These are phyloP conservation scores for Helotiales sp. DNA, from an alignment of 2,329 filamentous ascomycete genomes.

Conservation along the genomic window DNA sequence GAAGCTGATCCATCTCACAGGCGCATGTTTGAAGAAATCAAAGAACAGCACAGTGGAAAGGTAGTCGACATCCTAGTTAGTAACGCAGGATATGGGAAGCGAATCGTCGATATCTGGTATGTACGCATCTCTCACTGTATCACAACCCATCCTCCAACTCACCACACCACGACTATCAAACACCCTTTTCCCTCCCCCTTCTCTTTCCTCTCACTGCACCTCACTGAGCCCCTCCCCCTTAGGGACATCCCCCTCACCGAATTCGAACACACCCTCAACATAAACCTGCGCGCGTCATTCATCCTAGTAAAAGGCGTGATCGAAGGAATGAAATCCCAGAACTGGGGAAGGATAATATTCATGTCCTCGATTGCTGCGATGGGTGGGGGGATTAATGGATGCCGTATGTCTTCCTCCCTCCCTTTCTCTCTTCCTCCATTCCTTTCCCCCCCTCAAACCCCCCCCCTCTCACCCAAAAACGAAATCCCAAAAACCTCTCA, in stretches of 20 bases:
- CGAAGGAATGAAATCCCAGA: slow-evolving; percentile 47
- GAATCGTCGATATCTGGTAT: slow-evolving; percentile 48
- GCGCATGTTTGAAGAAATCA: slow-evolving; percentile 59
- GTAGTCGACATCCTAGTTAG: slow-evolving; percentile 63
- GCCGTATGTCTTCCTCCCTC: slow-evolving; percentile 28
- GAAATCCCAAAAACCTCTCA: no score
- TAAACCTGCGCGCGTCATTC: slow-evolving; percentile 39
- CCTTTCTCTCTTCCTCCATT: not conserved
- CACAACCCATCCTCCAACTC: not conserved
- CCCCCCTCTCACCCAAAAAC: not conserved
- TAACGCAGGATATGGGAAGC: slow-evolving; percentile 70
- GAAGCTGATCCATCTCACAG: not conserved
- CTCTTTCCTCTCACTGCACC: not conserved
- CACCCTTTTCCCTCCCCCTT: not conserved
- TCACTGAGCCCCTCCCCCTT: not conserved
- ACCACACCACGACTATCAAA: no score
- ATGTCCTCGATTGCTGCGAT: slow-evolving; percentile 35
- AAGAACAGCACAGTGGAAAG: slow-evolving; percentile 56
- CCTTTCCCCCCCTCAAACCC: not conserved
- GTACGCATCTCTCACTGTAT: no score
- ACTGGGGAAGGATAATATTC: slow-evolving; percentile 41
- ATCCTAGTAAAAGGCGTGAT: slow-evolving; percentile 37
- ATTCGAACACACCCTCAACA: slow-evolving; percentile 37
- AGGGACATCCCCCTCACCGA: slow-evolving; percentile 39
- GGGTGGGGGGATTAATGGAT: slow-evolving; percentile 38